phyloP scores from a whole-genome alignment of 306 rosid species.

The Pyrus bretschneideri region DNA sequence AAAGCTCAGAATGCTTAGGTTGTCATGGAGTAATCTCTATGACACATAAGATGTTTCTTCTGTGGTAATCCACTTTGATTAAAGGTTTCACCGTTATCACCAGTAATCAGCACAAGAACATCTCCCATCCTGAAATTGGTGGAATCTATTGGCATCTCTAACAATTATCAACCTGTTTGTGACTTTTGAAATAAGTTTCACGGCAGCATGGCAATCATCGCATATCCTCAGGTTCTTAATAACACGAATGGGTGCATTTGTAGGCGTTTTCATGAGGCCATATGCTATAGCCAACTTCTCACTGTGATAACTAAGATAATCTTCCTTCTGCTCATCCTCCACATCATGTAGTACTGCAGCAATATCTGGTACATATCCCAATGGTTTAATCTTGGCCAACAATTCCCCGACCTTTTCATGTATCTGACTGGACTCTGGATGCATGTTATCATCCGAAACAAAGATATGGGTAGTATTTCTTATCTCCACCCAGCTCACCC shows the following conservation, averaged over 20 bases:
- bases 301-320: conserved; percentile 29
- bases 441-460: conserved; percentile 28
- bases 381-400: conserved; percentile 25
- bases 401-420: conserved; percentile 25
- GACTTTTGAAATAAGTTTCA: conserved; percentile 22
- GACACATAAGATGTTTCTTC: background rate
- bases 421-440: conserved; percentile 28
- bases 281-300: conserved; percentile 31
- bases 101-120: conserved; percentile 33
- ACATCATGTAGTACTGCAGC: conserved; percentile 27
- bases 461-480: conserved; percentile 27
- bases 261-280: conserved; percentile 24
- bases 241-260: conserved; percentile 16
- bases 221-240: conserved; percentile 35
- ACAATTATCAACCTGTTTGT: conserved; percentile 24
- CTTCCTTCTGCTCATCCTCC: conserved; percentile 38
- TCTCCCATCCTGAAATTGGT: conserved; percentile 18
- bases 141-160: conserved; percentile 30
- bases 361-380: conserved; percentile 33
- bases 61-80: background rate
- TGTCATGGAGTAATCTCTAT: background rate
- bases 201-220: conserved; percentile 26
- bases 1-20: background rate
- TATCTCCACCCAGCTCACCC: conserved; percentile 42
- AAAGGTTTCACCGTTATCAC: conserved; percentile 1